Base-by-base conservation (phyloP, 176 grass and related monocot species). In the Coix lacrymajobi region DNA sequence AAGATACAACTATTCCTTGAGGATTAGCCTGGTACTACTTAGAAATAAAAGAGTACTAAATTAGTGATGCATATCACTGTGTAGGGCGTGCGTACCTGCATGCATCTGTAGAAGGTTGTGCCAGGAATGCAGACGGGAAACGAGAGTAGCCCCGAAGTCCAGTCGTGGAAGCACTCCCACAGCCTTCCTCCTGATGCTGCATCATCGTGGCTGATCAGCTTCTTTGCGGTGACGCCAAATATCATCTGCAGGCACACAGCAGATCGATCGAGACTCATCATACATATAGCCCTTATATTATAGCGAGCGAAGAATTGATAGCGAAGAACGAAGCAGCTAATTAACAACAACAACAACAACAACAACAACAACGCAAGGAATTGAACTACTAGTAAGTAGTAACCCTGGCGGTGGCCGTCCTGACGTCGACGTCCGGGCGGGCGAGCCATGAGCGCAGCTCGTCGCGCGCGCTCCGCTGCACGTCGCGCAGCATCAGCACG, bases 181-280 rank as follows among this genome's bases (percentile, higher is more conserved):
- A 94, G 12, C 39, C 58, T 80, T 5, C 85, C 88, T 7, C 56
- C 58, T 8, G 86, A 62, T 28, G 39, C 34, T 0, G n/a, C 14
- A 4, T 85, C 66, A 1, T 94, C 83, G 3, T 89, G 88, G 63
- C 88, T 84, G 20, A 94, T 94, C 79, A 91, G 38, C 65, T 83
- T 91, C 79, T 87, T 94, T 15, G 86, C 92, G 6, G 83, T 84
- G 17, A 89, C 67, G 14, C 83, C 76, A 46, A 94, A 94, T 77
- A 94, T 88, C 92, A 94, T 94, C 88, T 93, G 38, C 32, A 24
- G 1, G 16, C 5, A 6, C 4, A 48, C 15, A 17, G 3, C 0
- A 39, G 38, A n/a, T n/a, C n/a, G n/a, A n/a, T n/a, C n/a, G n/a
- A 46, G 44, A 46, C 14, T 15, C 14, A 5, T n/a, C 14, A 48